phyloP scores from a whole-genome alignment of 148 eudicot species.

The Vaccinium vitisidaea region DNA sequence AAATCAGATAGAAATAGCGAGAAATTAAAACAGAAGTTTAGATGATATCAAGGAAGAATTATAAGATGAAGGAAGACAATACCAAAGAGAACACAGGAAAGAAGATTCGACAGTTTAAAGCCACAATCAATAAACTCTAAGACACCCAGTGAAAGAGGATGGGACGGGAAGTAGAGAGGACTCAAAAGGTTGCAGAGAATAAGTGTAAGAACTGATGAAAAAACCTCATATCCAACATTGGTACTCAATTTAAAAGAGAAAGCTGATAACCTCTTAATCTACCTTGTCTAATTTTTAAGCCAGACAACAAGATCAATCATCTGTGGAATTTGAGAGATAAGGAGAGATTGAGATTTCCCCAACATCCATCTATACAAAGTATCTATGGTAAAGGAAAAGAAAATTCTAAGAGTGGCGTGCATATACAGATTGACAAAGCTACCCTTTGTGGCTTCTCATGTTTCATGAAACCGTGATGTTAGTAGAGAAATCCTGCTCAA shows the following conservation, averaged over 20 bases:
- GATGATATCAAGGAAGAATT: no score
- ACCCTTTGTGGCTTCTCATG: neutral
- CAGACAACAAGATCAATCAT: neutral
- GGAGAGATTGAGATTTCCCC: neutral
- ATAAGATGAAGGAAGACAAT: no score
- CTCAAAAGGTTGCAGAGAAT: neutral
- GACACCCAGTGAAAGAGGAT: no score
- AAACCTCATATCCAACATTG: neutral
- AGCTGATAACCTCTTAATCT: neutral
- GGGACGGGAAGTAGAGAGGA: neutral
- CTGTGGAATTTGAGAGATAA: neutral
- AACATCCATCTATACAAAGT: neutral
- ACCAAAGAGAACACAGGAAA: no score
- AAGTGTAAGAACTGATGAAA: neutral
- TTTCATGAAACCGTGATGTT: neutral
- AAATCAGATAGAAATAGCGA: no score
- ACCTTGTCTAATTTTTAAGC: neutral
- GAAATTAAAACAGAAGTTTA: no score
- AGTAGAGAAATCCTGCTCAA: neutral
- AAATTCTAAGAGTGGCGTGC: neutral
- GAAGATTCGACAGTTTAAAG: no score
- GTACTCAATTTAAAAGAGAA: neutral
- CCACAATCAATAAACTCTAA: neutral
- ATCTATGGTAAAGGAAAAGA: neutral
- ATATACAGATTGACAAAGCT: neutral